Base-by-base conservation (phyloP, 2,329 filamentous ascomycete genomes). In the Colletotrichum sojae region DNA sequence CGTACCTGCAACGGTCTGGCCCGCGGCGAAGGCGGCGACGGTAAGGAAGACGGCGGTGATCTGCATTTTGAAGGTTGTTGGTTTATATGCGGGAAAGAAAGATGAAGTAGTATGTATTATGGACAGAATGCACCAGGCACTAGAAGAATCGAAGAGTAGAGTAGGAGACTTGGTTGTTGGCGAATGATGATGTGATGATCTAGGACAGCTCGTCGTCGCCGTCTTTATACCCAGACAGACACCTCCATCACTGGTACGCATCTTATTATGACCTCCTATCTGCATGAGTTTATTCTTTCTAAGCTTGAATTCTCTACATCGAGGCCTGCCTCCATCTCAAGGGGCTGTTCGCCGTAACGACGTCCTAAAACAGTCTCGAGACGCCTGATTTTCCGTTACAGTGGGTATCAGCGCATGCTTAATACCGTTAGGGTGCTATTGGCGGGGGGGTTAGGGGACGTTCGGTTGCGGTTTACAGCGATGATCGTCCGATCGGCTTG, bases 1-100 rank as follows among this genome's bases (percentile, higher is more conserved):
- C 65, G n/a, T 68, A 68, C 65, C 55, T 45, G 59, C 55, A 2
- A 46, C 25, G 16, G 60, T 43, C 9, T 64, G 54, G 20, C 65
- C 48, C 22, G 59, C 36, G 8, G 53, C 46, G n/a, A 68, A 36
- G 40, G 61, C 56, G 45, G 60, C 59, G 45, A 68, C 31, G 9
- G 60, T 43, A n/a, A 57, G 3, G 12, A 63, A 12, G n/a, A 64
- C 39, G 22, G 53, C 16, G 39, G 18, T 68, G 18, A 68, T 25
- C 54, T 68, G 65, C 65, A 64, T 64, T 45, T 20, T 51, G 53
- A 4, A 8, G 49, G 27, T 12, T 62, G 45, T 6, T 62, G 12
- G 5, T 18, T 12, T 18, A 22, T 4, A 12, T 1, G 6, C 40
- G 48, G 53, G 5, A 16, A 13, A 12, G 45, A 45, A n/a, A 2